Base-by-base conservation (phyloP, 768 basidiomycete species). In the Amanita fuliginea region DNA sequence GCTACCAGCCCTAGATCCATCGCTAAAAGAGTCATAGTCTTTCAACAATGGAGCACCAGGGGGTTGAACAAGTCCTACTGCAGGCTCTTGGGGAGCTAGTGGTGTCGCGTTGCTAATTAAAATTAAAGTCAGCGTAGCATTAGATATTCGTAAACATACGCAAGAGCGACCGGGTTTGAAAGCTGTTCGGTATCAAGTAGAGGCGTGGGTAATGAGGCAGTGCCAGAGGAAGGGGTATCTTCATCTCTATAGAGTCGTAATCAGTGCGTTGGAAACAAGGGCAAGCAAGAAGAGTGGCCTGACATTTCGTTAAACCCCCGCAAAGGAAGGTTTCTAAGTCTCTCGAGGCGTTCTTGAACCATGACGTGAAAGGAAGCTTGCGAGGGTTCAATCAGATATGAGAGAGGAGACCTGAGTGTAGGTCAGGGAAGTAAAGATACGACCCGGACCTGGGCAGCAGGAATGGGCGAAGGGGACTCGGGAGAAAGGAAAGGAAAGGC, bases 1-100 rank as follows among this genome's bases (percentile, higher is more conserved):
- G 53, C 74, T 75, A 40, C 77, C 77, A 50, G 64, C 60, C 13
- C 67, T 70, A 7, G 74, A 76, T 28, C 77, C 77, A 42, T 78
- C 77, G n/a, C 76, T 77, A 65, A 80, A 80, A 47, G 75, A 73
- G 53, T 79, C 77, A 28, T 71, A 59, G 57, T 80, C 78, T 61
- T 74, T 78, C 57, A 80, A 56, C 51, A 67, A 57, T 8, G 77
- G 78, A 24, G 78, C 74, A 3, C 60, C 66, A 14, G 74, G 71
- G 32, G 64, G 56, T 48, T 60, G 54, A 47, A 68, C 57, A 37
- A 57, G 54, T 24, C 53, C 53, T 32, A 63, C 60, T 45, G 47
- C 54, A n/a, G 55, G 46, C 33, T 55, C 57, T 57, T 57, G 22
- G 54, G 51, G 47, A 41, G 45, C 58, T 53, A 53, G 28, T 42